Conservation (phyloP, 1,284 basidiomycete species). For the Coniferiporia weirii region DNA sequence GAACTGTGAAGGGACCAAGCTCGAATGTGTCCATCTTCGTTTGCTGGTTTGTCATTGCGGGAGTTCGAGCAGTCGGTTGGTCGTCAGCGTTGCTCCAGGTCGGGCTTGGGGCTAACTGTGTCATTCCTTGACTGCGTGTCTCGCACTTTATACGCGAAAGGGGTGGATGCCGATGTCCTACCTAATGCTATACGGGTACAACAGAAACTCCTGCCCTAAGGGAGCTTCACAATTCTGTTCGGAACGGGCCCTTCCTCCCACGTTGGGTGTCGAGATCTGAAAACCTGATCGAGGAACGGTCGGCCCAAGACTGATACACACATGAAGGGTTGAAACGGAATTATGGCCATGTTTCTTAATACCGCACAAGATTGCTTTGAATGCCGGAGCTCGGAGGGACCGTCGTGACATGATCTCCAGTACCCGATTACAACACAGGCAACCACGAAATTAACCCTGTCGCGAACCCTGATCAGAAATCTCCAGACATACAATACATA, state of each 20-base stretch:
- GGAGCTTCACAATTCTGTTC: background rate
- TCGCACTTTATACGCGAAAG: background rate
- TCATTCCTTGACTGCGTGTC: background rate
- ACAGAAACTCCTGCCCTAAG: background rate
- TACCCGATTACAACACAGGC: background rate
- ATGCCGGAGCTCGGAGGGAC: background rate
- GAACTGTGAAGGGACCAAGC: conserved; percentile 54
- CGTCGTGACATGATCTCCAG: background rate
- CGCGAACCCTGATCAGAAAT: background rate
- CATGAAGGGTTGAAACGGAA: conserved; percentile 6
- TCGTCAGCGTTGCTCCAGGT: background rate
- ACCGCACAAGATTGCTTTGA: background rate
- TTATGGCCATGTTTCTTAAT: too few species aligned
- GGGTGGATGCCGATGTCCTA: background rate
- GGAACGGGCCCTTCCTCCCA: conserved; percentile 1
- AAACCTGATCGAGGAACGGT: conserved; percentile 2
- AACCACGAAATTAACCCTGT: background rate
- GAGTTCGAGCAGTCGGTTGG: background rate
- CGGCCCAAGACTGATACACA: conserved; percentile 3
- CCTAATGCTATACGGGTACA: conserved; percentile 7
- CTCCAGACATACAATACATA: background rate
- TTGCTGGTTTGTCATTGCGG: too few species aligned
- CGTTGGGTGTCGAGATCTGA: conserved; percentile 1
- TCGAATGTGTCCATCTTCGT: conserved; percentile 43
- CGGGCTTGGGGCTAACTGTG: background rate